Evolutionary conservation across 805 yeast species (phyloP).

Genomic region (Brettanomyces sp.): DNA sequence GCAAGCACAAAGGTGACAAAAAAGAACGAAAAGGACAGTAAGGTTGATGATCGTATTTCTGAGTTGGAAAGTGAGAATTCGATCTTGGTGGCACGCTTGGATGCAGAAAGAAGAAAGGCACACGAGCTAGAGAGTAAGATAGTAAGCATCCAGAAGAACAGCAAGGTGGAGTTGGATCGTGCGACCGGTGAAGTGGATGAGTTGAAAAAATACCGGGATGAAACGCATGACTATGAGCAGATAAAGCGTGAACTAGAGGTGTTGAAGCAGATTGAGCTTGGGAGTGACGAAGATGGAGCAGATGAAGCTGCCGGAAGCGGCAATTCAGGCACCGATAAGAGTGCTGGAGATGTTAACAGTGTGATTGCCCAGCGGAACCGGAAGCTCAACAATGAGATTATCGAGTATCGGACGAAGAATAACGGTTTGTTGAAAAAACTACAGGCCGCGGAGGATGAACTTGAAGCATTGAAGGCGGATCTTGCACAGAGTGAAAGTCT

Average conservation of each 20-base stretch:
- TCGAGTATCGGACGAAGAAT: constrained; percentile 52
- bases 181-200: constrained; percentile 40
- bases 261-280: constrained; percentile 69
- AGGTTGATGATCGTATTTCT: constrained; percentile 27
- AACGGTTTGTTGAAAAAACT: constrained; percentile 35
- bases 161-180: constrained; percentile 37
- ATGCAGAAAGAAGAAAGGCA: constrained; percentile 32
- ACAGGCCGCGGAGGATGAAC: constrained; percentile 28
- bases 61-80: constrained; percentile 67
- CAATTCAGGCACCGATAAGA: constrained; percentile 32
- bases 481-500: constrained; percentile 32
- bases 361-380: constrained; percentile 59
- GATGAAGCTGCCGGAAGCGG: constrained; percentile 17
- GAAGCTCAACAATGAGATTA: constrained; percentile 60
- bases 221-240: constrained; percentile 68
- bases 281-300: constrained; percentile 25
- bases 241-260: constrained; percentile 67
- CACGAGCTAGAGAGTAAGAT: constrained; percentile 17
- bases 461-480: constrained; percentile 28
- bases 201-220: constrained; percentile 39
- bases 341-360: constrained; percentile 14
- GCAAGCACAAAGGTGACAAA: constrained; percentile 38
- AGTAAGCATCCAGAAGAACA: constrained; percentile 24
- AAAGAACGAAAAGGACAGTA: constrained; percentile 32
- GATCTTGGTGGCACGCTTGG: constrained; percentile 46